Evolutionary conservation across 2,329 filamentous ascomycete genomes (phyloP).

Genomic region (Colletotrichum gigasporum): DNA sequence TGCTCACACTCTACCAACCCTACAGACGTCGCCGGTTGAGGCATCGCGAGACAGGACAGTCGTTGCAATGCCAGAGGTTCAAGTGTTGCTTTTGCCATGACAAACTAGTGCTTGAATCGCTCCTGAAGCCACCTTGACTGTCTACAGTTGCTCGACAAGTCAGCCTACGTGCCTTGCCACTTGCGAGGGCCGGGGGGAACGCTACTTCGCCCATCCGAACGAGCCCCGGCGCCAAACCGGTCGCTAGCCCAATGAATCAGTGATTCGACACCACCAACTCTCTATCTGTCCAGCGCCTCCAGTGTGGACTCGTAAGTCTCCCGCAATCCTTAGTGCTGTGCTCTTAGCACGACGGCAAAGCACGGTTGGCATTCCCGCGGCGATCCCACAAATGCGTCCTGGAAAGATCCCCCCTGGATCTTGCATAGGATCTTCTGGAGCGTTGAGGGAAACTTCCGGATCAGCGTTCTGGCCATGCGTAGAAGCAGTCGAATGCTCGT

Average conservation of each 20-base stretch:
- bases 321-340: neutral
- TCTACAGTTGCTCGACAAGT: neutral
- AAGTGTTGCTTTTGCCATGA: neutral
- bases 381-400: neutral
- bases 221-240: slow-evolving; percentile 16
- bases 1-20: neutral
- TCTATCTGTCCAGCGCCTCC: neutral
- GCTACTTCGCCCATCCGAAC: neutral
- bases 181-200: neutral
- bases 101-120: neutral
- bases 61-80: neutral
- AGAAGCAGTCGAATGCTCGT: slow-evolving; percentile 4
- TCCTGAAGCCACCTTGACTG: neutral
- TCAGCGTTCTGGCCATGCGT: slow-evolving; percentile 16
- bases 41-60: neutral
- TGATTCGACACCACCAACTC: neutral
- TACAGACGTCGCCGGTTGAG: neutral
- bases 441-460: slow-evolving; percentile 21
- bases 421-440: neutral
- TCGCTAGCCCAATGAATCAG: neutral
- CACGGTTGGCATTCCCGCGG: neutral
- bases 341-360: neutral
- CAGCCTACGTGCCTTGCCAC: neutral
- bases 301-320: neutral
- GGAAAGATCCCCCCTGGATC: neutral